phyloP scores from a whole-genome alignment of 768 basidiomycete genomes.

The Panellus pusillus region DNA sequence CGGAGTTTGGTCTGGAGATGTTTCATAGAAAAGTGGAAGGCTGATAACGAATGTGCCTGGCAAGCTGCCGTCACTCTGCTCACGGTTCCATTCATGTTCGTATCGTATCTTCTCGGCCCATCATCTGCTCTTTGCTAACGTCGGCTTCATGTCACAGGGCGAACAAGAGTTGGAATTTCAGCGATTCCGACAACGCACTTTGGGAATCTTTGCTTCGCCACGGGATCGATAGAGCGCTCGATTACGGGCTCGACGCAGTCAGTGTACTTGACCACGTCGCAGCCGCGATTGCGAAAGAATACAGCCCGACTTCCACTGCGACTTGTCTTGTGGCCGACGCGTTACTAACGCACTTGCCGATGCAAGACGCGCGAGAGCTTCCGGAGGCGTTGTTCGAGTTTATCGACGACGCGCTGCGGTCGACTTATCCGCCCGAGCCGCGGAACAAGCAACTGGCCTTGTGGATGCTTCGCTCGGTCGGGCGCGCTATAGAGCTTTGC shows the following conservation, averaged over 20 bases:
- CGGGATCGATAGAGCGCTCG: slow-evolving; percentile 55
- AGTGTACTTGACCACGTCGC: slow-evolving; percentile 60
- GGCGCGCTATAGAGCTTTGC: slow-evolving; percentile 53
- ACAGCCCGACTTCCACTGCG: slow-evolving; percentile 39
- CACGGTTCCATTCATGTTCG: slow-evolving; percentile 64
- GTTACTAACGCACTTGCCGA: slow-evolving; percentile 54
- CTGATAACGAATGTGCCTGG: slow-evolving; percentile 47
- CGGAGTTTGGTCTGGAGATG: slow-evolving; percentile 57
- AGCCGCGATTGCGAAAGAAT: slow-evolving; percentile 39
- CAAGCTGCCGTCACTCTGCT: slow-evolving; percentile 55
- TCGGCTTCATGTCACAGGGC: slow-evolving; percentile 27
- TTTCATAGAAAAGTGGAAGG: slow-evolving; percentile 58
- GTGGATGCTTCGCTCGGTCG: slow-evolving; percentile 64
- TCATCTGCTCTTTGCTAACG: slow-evolving; percentile 6
- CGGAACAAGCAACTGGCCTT: slow-evolving; percentile 51
- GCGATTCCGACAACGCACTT: slow-evolving; percentile 48
- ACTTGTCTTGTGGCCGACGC: slow-evolving; percentile 61
- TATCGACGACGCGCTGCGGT: slow-evolving; percentile 56
- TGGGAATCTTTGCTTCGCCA: slow-evolving; percentile 63
- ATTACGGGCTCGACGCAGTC: slow-evolving; percentile 55
- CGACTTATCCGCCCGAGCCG: slow-evolving; percentile 66
- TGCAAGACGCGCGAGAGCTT: slow-evolving; percentile 49
- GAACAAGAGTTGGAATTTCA: slow-evolving; percentile 49
- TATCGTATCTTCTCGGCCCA: slow-evolving; percentile 21
- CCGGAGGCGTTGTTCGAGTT: slow-evolving; percentile 59